Evolutionary conservation across 1,139 yeast genomes (phyloP), one percentile per base, ranked within the genome.

Genomic region (Candida sanyaensis): DNA sequence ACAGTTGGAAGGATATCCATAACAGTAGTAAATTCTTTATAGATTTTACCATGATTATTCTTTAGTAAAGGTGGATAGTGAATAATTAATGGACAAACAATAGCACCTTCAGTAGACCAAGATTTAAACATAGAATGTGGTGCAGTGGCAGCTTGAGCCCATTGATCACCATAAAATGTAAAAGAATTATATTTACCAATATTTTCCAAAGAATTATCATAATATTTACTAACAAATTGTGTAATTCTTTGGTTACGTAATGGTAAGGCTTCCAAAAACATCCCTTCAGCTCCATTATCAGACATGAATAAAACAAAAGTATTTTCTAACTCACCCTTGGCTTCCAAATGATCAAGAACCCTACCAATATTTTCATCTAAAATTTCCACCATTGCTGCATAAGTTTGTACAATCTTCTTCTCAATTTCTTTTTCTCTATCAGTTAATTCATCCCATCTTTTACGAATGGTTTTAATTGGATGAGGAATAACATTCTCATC

Each of bases 61-160:
- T 54, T 46, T 23, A 65, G 52, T 8, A 70, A 49, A 7, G 66
- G 60, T 1, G 81, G 81, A 46, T 68, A 68, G 48, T 67, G 71
- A 2, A 78, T 55, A 42, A 80, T 74, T 50, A 78, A 62, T 0
- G 84, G 85, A 57, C 81, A 77, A 31, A 79, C 69, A 34, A 80
- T 79, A 8, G 83, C 85, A 34, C 85, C 85, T 59, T 80, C 84
- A 6, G 64, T 73, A 0, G 81, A 69, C 76, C 80, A 78, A 65
- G 66, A 67, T 55, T 80, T 80, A 59, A 71, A 78, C 76, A 77
- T 75, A 46, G 72, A 66, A 37, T 74, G 66, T 4, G 84, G 84
- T 2, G 84, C 81, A 13, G 84, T 80, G 5, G 84, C 82, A n/a
- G 84, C 85, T 53, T 80, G 84, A 0, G 85, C 85, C 85, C 85